Evolutionary conservation across 768 basidiomycete genomes (phyloP), one percentile per base, ranked within the genome.

Genomic region (Boletellus emodensis): DNA sequence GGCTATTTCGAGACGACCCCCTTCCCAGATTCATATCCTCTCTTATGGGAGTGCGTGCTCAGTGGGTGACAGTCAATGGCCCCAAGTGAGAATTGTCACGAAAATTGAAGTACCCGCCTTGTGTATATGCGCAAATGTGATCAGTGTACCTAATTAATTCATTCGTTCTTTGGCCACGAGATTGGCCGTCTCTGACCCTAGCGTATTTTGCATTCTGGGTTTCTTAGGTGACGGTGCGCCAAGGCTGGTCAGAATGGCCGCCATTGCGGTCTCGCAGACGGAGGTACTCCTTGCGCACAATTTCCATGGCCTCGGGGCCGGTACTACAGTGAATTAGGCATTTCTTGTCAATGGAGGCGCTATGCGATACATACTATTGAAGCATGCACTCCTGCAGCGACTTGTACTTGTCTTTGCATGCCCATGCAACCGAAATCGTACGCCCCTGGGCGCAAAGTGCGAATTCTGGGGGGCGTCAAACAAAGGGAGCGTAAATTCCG

Each of bases 391-490:
- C 76, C 62, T 94, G 87, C 38, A 94, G 75, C 12, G 69, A 73
- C 59, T 79, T 82, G 47, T 88, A 80, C 62, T 84, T 77, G 30
- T 74, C 75, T 62, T 77, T 81, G 63, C 92, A 94, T 20, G 83
- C 80, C 92, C 92, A 94, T 13, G 84, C 85, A 22, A 93, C 85
- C 6, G 91, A 90, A 45, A 94, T 68, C 3, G 85, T 88, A 8
- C 92, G 81, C 8, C 90, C 90, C 47, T 78, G 73, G 2, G 87
- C 84, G 64, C 92, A 94, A n/a, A 82, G 76, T 14, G 91, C 91
- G 62, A 93, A 94, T 46, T 81, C 92, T 94, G 63, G 28, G 30
- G 30, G 13, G 24, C 22, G 40, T 58, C 51, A 40, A 12, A 14
- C n/a, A 43, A 36, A 18, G 42, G 22, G 17, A 24, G n/a, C 32